Conservation (phyloP, 257 asterid species). For the Plectranthus barbatus region DNA sequence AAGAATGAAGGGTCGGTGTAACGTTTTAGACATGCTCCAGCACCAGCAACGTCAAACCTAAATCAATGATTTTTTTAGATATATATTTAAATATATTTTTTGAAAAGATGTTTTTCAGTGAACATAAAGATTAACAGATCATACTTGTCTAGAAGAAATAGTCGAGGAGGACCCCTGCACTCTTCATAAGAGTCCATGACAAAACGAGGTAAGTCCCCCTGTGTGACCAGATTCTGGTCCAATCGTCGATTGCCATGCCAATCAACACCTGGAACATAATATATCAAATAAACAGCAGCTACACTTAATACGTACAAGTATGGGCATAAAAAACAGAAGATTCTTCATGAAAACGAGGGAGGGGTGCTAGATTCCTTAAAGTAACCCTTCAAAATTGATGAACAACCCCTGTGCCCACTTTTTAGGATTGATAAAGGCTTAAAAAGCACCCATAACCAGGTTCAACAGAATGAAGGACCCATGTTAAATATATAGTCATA, state of each 20-base stretch:
- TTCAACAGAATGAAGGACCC: constrained; percentile 17
- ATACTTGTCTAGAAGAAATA: constrained; percentile 95
- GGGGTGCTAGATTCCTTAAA: not conserved
- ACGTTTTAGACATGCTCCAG: constrained; percentile 95
- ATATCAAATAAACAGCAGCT: not conserved
- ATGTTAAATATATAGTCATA: not conserved
- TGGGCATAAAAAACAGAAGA: not conserved
- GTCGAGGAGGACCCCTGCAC: constrained; percentile 94
- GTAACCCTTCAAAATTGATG: not conserved
- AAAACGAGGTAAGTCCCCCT: constrained; percentile 80
- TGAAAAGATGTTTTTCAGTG: constrained; percentile 3
- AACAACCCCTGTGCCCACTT: not conserved
- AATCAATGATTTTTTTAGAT: constrained; percentile 5
- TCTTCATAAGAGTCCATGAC: constrained; percentile 96
- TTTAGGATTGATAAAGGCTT: not conserved
- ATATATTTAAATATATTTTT: not conserved
- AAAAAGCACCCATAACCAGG: not conserved
- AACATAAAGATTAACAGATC: constrained; percentile 11
- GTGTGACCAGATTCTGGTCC: constrained; percentile 58
- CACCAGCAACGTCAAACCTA: constrained; percentile 97
- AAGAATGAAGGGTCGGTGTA: constrained; percentile 90
- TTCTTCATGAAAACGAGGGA: not conserved
- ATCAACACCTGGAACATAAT: constrained; percentile 53
- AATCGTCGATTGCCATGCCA: constrained; percentile 70
- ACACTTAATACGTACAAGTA: not conserved